phyloP scores from a whole-genome alignment of 2,329 filamentous ascomycete species.

The Monilinia aucupariae region DNA sequence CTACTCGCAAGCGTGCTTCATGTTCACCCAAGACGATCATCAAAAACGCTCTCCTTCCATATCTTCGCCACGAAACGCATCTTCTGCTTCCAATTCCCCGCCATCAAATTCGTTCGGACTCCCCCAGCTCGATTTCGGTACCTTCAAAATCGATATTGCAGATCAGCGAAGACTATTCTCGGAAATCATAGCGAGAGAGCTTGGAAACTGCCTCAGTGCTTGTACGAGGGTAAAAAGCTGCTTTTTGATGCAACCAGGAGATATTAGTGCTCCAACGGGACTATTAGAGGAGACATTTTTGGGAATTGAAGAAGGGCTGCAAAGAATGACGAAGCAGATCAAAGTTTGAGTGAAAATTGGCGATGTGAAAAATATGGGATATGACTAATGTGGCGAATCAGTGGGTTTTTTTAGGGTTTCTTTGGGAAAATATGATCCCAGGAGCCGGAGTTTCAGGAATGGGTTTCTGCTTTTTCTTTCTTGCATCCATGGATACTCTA shows the following conservation, averaged over 20 bases:
- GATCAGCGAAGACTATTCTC: not conserved
- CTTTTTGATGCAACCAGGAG: not conserved
- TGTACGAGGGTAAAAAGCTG: not conserved
- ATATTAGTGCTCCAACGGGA: not conserved
- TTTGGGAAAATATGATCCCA: not conserved
- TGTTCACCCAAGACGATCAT: not conserved
- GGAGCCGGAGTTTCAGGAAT: not conserved
- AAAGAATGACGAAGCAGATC: not conserved
- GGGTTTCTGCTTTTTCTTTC: not conserved
- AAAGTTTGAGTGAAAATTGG: not conserved
- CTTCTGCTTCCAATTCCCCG: not conserved
- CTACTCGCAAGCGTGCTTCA: slow-evolving; percentile 8
- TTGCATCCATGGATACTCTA: no score
- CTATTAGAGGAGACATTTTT: not conserved
- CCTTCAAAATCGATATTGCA: slow-evolving; percentile 8
- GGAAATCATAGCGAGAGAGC: not conserved
- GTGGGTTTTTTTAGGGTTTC: not conserved
- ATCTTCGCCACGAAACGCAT: not conserved
- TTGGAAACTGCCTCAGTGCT: not conserved
- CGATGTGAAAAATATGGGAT: not conserved
- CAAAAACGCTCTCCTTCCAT: not conserved
- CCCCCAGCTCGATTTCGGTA: slow-evolving; percentile 2
- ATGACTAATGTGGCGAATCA: not conserved
- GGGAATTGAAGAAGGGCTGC: slow-evolving; percentile 2
- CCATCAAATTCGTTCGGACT: not conserved